phyloP scores from a whole-genome alignment of 2,329 filamentous ascomycete species.

The Colletotrichum spinosum region DNA sequence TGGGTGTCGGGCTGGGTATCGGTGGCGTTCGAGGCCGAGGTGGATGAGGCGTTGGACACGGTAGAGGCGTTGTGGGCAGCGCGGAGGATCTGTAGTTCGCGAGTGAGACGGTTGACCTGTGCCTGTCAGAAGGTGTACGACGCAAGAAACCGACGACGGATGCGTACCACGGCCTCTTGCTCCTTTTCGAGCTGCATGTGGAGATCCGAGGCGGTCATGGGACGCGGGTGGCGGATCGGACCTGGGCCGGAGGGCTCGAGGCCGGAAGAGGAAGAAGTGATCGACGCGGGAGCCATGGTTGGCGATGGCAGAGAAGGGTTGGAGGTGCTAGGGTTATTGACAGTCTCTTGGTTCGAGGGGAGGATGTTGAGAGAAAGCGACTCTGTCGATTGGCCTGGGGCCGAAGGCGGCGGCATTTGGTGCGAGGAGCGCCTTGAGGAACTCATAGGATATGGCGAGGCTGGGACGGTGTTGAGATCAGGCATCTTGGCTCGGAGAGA shows the following conservation, averaged over 20 bases:
- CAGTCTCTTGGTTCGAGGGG: constrained; percentile 65
- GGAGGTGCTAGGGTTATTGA: constrained; percentile 53
- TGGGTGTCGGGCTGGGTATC: constrained; percentile 60
- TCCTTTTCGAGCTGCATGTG: constrained; percentile 93
- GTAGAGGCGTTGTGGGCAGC: constrained; percentile 75
- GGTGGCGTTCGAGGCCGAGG: constrained; percentile 64
- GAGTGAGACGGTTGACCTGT: constrained; percentile 91
- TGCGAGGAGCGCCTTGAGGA: constrained; percentile 55
- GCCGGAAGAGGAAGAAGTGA: constrained; percentile 35
- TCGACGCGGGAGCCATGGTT: constrained; percentile 45
- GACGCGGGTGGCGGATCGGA: constrained; percentile 86
- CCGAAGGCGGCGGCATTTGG: constrained; percentile 56
- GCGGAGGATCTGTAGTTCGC: constrained; percentile 88
- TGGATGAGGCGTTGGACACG: constrained; percentile 73
- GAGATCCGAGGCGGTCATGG: constrained; percentile 88
- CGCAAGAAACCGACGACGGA: not conserved
- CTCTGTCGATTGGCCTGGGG: constrained; percentile 36
- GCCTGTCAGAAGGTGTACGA: constrained; percentile 3
- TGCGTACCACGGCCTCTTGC: constrained; percentile 87
- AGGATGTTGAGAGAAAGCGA: constrained; percentile 65
- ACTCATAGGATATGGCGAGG: constrained; percentile 59
- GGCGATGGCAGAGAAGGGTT: constrained; percentile 47
- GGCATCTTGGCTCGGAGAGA: constrained; percentile 53
- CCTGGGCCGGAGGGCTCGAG: constrained; percentile 65
- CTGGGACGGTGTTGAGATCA: constrained; percentile 67